Evolutionary conservation across 2,329 filamentous ascomycete genomes (phyloP), one percentile per base, ranked within the genome.

Genomic region (Mariannaea sp.): DNA sequence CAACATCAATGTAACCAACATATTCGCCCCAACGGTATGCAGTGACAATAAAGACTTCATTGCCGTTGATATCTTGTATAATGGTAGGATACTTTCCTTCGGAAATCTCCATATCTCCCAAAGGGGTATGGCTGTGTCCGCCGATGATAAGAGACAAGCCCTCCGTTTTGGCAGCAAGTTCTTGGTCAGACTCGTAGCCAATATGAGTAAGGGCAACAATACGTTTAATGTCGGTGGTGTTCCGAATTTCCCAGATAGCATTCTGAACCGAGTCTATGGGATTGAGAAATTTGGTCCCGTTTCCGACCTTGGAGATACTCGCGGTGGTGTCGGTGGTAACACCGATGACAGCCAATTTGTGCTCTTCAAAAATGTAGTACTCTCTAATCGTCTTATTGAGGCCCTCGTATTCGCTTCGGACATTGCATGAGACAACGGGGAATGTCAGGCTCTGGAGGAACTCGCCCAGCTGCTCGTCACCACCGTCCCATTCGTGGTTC

Each of bases 21-120:
- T 87, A 87, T 70, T 87, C 83, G 45, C 85, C 85, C 85, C 85
- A 88, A 57, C 84, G 80, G 65, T 84, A 88, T 2, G 84, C 81
- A 7, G 84, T 86, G 14, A 88, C 85, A 62, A 87, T 79, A 65
- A 87, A 88, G 43, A 88, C 85, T 62, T 88, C 85, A 27, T 87
- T 81, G 38, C 83, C 84, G 43, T 83, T 79, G 56, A 76, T 69
- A 67, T 88, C 86, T 22, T 79, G 70, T 46, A 79, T 77, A 44
- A 88, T 82, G 12, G 85, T 88, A 1, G 85, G 85, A 64, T 88
- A 88, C 7, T 79, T 74, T 27, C 84, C 85, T 61, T 77, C 74
- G 12, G 84, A 80, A 19, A 75, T 77, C n/a, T 75, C 68, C 73
- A 85, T 81, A 62, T 82, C 74, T 45, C 84, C 85, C 1, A 88